A percentile compares a stretch with the other conserved stretches of the same genome.
Evolutionary conservation across 2,329 filamentous ascomycete species (phyloP).

Genomic region (Fusarium austroafricanum): DNA sequence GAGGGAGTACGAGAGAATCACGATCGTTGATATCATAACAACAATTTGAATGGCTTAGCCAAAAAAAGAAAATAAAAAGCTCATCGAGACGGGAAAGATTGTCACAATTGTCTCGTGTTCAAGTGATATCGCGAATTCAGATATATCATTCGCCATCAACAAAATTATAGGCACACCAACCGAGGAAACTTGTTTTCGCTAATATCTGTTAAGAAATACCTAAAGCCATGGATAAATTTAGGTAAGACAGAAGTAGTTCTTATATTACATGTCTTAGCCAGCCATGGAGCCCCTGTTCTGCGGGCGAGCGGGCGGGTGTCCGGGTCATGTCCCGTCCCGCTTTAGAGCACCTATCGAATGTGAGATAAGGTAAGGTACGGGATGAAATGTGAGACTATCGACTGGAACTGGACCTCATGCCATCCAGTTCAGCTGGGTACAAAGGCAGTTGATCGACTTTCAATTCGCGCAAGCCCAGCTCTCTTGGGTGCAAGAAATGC

Average conservation of each 20-base stretch:
- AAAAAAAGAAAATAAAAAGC: background rate
- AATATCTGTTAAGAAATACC: no score
- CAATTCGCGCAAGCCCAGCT: constrained; percentile 29
- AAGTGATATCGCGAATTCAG: background rate
- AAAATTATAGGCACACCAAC: no score
- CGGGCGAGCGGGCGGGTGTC: constrained; percentile 22
- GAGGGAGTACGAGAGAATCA: constrained; percentile 6
- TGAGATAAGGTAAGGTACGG: constrained; percentile 13
- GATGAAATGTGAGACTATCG: constrained; percentile 17
- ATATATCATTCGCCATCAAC: background rate
- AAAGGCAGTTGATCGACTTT: constrained; percentile 19
- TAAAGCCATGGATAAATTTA: no score
- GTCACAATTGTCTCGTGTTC: background rate
- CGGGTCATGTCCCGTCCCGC: constrained; percentile 19
- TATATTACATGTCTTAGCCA: no score
- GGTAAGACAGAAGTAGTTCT: no score
- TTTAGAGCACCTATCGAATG: constrained; percentile 21
- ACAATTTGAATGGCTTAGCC: constrained; percentile 11
- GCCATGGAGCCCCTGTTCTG: constrained; percentile 2
- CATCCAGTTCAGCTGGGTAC: constrained; percentile 2
- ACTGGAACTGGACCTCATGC: constrained; percentile 9
- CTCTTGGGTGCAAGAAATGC: constrained; percentile 10
- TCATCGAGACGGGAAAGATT: background rate
- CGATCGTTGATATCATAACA: constrained; percentile 22
- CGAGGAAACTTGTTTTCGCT: no score